These are phyloP conservation scores for Sarcodon aspratus DNA, from an alignment of 768 basidiomycete species.

Conservation along the genomic window DNA sequence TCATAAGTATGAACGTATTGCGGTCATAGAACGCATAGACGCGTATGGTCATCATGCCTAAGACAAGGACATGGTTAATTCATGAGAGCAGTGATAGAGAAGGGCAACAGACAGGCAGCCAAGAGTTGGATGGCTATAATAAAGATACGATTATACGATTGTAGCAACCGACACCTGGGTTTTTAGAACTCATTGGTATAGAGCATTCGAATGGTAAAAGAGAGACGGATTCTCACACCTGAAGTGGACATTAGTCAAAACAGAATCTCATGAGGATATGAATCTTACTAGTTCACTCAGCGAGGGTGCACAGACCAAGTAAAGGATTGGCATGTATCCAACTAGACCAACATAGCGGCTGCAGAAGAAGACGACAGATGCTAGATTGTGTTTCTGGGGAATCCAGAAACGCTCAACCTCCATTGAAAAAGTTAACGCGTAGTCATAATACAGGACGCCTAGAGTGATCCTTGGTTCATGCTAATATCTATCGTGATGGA, in stretches of 20 bases:
- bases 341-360: conserved; percentile 10
- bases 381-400: neutral
- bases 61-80: conserved; percentile 3
- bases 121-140: neutral
- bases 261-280: too few relatives aligned
- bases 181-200: too few relatives aligned
- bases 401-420: conserved; percentile 11
- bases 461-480: too few relatives aligned
- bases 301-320: neutral
- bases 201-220: too few relatives aligned
- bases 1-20: neutral
- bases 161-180: too few relatives aligned
- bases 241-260: too few relatives aligned
- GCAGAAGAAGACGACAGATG: conserved; percentile 7
- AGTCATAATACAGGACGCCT: conserved; percentile 10
- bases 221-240: too few relatives aligned
- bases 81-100: conserved; percentile 3
- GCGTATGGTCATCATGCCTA: neutral
- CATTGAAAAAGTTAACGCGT: conserved; percentile 7
- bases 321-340: conserved; percentile 7
- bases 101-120: neutral
- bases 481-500: too few relatives aligned
- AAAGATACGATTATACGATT: neutral
- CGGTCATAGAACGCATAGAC: neutral
- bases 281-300: neutral